Evolutionary conservation across 164 flowering plant species (phyloP), one percentile per base, ranked within the genome.

Genomic region (Chimonanthus praecox): DNA sequence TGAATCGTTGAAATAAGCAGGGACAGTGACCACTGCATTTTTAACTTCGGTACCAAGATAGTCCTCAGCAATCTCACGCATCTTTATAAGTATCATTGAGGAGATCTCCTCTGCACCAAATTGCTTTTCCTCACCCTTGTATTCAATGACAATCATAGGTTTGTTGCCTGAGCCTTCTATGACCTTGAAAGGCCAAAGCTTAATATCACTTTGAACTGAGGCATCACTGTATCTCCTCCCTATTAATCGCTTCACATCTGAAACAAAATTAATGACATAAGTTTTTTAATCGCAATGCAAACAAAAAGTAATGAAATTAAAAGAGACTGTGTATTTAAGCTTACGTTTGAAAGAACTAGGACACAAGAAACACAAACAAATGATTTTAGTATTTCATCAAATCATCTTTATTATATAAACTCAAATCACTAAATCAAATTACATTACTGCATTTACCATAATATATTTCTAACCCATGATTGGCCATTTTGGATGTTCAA

Each of bases 1-100:
- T 75, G 95, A 49, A 6, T 48, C 18, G 16, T 16, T 49, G 58
- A 68, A 48, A 20, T 68, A 68, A 18, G 50, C 71, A 48, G 58
- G 71, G 21, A 68, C 71, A 4, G 71, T 68, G 54, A 49, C 9
- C 20, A 68, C 50, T 0, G 71, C 71, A 3, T 68, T 48, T 54
- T 68, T 68, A 10, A 68, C 20, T 4, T 18, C 4, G 44, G 45
- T 16, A 7, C 66, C 45, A 5, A 63, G 66, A 8, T 63, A 63
- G 66, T 18, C 45, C 44, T 21, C 45, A 2, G 66, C 66, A 18
- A 63, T 21, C 13, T 63, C 66, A 21, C 0, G 66, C 66, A 63
- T 63, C 11, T 18, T 5, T 4, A 9, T 21, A 21, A 63, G 66
- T 3, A 63, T 5, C 66, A 63, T 21, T 20, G 66, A 63, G 44